Evolutionary conservation across 441 rosid species (phyloP).

Genomic region (Brassica hybrid): DNA sequence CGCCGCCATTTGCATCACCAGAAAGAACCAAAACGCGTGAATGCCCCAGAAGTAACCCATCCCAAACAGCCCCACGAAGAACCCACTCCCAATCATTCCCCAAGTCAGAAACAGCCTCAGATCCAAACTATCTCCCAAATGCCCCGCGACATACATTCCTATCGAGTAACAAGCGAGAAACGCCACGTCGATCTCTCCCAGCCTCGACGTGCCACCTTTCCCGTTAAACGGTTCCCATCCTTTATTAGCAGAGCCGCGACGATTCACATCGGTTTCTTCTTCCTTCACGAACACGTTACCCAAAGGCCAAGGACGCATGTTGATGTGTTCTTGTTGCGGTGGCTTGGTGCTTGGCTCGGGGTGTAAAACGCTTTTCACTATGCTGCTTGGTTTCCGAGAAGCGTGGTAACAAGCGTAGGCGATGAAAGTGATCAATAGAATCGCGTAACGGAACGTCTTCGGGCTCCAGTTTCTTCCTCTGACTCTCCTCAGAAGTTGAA

Average conservation of each 20-base stretch:
- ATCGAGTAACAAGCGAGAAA: constrained; percentile 87
- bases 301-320: constrained; percentile 59
- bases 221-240: constrained; percentile 91
- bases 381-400: constrained; percentile 89
- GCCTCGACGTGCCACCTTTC: constrained; percentile 60
- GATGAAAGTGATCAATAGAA: constrained; percentile 73
- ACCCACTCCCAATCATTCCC: constrained; percentile 94
- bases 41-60: constrained; percentile 87
- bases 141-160: constrained; percentile 93
- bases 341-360: constrained; percentile 35
- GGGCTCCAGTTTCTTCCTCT: constrained; percentile 80
- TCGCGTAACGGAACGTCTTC: constrained; percentile 62
- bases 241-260: constrained; percentile 8
- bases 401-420: constrained; percentile 88
- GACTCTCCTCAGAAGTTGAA: constrained; percentile 55
- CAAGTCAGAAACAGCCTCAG: constrained; percentile 75
- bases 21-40: constrained; percentile 73
- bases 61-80: constrained; percentile 86
- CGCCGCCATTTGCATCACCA: constrained; percentile 87
- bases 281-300: constrained; percentile 54
- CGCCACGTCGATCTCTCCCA: constrained; percentile 91
- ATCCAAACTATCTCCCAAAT: constrained; percentile 90
- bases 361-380: constrained; percentile 80
- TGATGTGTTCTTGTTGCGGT: constrained; percentile 38
- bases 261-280: too few species aligned